Percentiles rank a stretch among this genome's conserved stretches.
phyloP scores from a whole-genome alignment of 352 stramenopile genomes.

The Pythium angustatum region DNA sequence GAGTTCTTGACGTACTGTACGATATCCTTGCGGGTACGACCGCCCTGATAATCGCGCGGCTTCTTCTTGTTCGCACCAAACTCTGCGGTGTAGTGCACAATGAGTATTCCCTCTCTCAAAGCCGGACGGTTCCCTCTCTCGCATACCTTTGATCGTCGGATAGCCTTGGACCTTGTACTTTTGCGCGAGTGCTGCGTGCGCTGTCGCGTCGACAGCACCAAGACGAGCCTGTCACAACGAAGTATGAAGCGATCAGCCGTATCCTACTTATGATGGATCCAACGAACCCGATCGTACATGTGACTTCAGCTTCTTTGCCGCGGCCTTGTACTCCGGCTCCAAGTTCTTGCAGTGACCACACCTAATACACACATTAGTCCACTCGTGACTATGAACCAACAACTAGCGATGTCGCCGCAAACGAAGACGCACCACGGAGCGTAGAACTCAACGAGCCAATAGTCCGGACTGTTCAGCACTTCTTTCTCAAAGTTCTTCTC shows the following conservation, averaged over 20 bases:
- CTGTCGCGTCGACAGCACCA: conserved; percentile 67
- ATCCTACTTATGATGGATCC: no score
- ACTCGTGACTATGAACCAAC: no score
- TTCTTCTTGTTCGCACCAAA: conserved; percentile 84
- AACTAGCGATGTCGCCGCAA: no score
- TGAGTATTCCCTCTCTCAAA: not conserved
- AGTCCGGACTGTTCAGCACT: conserved; percentile 74
- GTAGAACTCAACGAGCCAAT: conserved; percentile 94
- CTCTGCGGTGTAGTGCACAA: conserved; percentile 30
- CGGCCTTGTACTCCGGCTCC: conserved; percentile 87
- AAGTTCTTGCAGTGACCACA: conserved; percentile 92
- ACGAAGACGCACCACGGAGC: conserved; percentile 86
- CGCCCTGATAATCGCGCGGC: conserved; percentile 67
- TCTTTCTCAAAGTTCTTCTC: conserved; percentile 86
- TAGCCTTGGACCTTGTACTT: conserved; percentile 81
- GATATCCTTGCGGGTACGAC: conserved; percentile 61
- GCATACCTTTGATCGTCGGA: conserved; percentile 73
- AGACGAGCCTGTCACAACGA: conserved; percentile 38
- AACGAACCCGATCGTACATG: conserved; percentile 37
- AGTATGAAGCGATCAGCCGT: no score
- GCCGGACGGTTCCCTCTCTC: not conserved
- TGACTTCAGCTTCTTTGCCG: conserved; percentile 85
- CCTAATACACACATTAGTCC: not conserved
- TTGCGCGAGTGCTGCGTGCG: conserved; percentile 59
- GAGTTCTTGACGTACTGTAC: conserved; percentile 75